Base-by-base conservation (phyloP, 768 basidiomycete genomes). In the Stropharia rugosoannulata region DNA sequence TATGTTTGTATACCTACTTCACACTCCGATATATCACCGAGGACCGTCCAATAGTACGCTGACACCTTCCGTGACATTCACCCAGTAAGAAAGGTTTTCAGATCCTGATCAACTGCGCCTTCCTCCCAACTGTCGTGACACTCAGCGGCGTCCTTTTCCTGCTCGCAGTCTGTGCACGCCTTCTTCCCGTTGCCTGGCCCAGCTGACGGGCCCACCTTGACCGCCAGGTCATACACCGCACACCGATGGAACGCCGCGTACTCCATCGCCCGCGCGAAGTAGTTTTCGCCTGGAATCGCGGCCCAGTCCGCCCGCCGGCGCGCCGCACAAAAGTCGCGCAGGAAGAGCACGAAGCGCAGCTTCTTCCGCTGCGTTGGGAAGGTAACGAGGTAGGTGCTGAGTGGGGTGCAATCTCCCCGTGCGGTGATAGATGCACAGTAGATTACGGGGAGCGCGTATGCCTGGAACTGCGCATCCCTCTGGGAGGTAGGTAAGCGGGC, bases 231-330 rank as follows among this genome's bases (percentile, higher is more conserved):
- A 25, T 51, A 51, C 25, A 41, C 25, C n/a, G 27, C 27, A 22
- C 25, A 51, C 13, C 39, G 40, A 18, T 51, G 50, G 50, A 40
- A 41, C 15, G 41, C 40, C 25, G 50, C 50, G 25, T 51, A 51
- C 15, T n/a, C 40, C 29, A 51, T 36, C 13, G 39, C 50, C 39
- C 37, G 35, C 27, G 29, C 39, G 22, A 51, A 41, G 25, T n/a
- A 16, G 15, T 15, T 25, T 6, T 51, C 39, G 22, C 27, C 39
- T n/a, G 50, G 50, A 27, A 51, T 41, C 39, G 40, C 38, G 27
- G 40, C 40, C 50, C 50, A 51, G 5, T 51, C 50, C 13, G 39
- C 39, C 27, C 19, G 39, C 27, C 50, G 39, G 40, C 50, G 50
- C 22, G 50, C 50, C 27, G 16, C 27, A 39, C 50, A 51, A 41